Evolutionary conservation across 345 rosid genomes (phyloP).

Genomic region (Gossypium mustelinum): DNA sequence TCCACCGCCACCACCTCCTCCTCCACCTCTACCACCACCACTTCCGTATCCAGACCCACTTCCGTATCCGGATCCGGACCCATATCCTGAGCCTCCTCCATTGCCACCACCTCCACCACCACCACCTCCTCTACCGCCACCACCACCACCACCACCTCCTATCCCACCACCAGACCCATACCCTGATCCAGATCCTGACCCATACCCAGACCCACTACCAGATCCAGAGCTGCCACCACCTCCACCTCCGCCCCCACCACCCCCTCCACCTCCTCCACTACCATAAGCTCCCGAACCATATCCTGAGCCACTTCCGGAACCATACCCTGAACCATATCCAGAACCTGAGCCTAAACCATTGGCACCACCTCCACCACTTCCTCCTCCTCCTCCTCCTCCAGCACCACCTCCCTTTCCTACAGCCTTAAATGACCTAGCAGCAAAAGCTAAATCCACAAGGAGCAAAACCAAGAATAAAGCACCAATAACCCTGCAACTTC

Average conservation of each 20-base stretch:
- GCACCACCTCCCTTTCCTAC: conserved; percentile 28
- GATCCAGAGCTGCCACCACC: conserved; percentile 29
- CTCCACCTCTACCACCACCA: conserved; percentile 27
- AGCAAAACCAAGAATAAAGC: conserved; percentile 42
- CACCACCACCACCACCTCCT: conserved; percentile 32
- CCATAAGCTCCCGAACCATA: conserved; percentile 26
- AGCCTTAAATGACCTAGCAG: conserved; percentile 33
- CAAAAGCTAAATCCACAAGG: conserved; percentile 39
- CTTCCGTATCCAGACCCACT: not conserved
- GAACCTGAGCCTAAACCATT: conserved; percentile 1
- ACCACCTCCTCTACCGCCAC: not conserved
- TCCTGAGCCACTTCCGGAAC: conserved; percentile 47
- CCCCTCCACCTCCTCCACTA: conserved; percentile 37
- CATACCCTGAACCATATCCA: conserved; percentile 32
- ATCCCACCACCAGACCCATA: conserved; percentile 18
- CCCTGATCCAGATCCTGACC: conserved; percentile 6
- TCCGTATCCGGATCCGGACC: not conserved
- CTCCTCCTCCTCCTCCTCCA: too few species aligned
- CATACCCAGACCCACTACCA: conserved; percentile 24
- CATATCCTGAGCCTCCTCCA: conserved; percentile 26
- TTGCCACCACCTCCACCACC: conserved; percentile 26
- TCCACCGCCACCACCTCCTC: conserved; percentile 29
- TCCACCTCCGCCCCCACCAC: conserved; percentile 21
- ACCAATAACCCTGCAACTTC: conserved; percentile 27
- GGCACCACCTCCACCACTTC: not conserved